Evolutionary conservation across 495 filamentous ascomycete species (phyloP).

Genomic region (Penicillium silybi): DNA sequence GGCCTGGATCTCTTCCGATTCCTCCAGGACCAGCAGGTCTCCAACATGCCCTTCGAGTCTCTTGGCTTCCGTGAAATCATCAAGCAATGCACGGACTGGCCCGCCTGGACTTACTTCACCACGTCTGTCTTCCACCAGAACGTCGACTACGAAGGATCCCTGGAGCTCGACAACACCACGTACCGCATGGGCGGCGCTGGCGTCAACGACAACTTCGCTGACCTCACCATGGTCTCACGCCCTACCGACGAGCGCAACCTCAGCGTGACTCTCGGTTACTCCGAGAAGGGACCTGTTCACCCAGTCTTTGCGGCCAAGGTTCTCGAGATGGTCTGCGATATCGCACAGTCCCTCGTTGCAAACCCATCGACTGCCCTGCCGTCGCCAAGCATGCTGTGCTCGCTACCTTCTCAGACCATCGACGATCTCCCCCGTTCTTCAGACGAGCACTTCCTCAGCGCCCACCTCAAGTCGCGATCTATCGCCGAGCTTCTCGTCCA

Average conservation of each 20-base stretch:
- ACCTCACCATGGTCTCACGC: constrained; percentile 48
- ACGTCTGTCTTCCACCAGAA: constrained; percentile 49
- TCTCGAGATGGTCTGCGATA: constrained; percentile 49
- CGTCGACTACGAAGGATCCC: constrained; percentile 36
- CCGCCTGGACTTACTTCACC: constrained; percentile 46
- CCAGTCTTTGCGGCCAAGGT: constrained; percentile 38
- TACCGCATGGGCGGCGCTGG: constrained; percentile 49
- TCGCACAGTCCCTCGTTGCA: constrained; percentile 39
- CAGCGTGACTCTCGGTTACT: constrained; percentile 44
- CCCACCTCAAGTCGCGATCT: constrained; percentile 38
- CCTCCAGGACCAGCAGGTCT: constrained; percentile 56
- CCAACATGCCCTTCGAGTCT: constrained; percentile 55
- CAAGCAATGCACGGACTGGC: constrained; percentile 56
- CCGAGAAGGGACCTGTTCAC: constrained; percentile 40
- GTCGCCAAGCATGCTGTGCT: constrained; percentile 37
- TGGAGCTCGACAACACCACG: constrained; percentile 43
- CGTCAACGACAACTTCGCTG: constrained; percentile 48
- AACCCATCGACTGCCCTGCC: constrained; percentile 43
- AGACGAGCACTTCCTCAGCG: constrained; percentile 31
- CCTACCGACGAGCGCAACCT: constrained; percentile 38
- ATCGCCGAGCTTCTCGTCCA: constrained; percentile 46
- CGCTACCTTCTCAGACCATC: constrained; percentile 29
- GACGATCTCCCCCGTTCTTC: constrained; percentile 24
- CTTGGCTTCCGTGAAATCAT: constrained; percentile 59
- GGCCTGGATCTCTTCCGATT: constrained; percentile 49